Evolutionary conservation across 2,329 filamentous ascomycete species (phyloP).

Genomic region (Ambrosiella xylebori): DNA sequence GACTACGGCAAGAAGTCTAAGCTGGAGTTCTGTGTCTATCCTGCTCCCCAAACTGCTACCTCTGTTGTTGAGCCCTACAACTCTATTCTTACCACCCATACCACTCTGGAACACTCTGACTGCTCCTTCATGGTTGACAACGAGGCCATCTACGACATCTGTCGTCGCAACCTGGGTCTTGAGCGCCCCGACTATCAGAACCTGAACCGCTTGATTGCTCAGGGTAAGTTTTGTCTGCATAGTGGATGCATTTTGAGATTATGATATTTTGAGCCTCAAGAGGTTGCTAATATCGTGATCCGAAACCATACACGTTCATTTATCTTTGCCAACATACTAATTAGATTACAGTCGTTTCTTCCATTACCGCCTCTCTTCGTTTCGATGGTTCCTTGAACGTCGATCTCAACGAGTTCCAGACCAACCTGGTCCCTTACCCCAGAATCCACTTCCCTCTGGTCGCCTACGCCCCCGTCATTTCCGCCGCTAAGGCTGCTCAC

Average conservation of each 20-base stretch:
- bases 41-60: constrained; percentile 88
- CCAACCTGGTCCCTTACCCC: constrained; percentile 95
- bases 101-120: constrained; percentile 97
- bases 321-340: constrained; percentile 17
- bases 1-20: constrained; percentile 99
- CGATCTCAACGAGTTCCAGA: constrained; percentile 99
- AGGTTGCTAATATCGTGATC: background rate
- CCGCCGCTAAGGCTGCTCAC: constrained; percentile 86
- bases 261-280: background rate
- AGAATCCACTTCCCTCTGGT: constrained; percentile 99
- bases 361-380: constrained; percentile 93
- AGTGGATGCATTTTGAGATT: background rate
- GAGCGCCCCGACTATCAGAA: constrained; percentile 98
- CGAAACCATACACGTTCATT: background rate
- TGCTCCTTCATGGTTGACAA: constrained; percentile 99
- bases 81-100: constrained; percentile 97
- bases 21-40: constrained; percentile 98
- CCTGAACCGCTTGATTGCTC: constrained; percentile 94
- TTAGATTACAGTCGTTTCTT: constrained; percentile 63
- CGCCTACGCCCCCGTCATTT: constrained; percentile 87
- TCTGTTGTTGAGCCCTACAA: constrained; percentile 99
- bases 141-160: constrained; percentile 99
- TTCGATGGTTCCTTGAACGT: constrained; percentile 99
- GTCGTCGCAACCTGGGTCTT: constrained; percentile 90
- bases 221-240: constrained; percentile 39